phyloP scores from a whole-genome alignment of 139 green algal genomes.

The Parachlorella kessleri region DNA sequence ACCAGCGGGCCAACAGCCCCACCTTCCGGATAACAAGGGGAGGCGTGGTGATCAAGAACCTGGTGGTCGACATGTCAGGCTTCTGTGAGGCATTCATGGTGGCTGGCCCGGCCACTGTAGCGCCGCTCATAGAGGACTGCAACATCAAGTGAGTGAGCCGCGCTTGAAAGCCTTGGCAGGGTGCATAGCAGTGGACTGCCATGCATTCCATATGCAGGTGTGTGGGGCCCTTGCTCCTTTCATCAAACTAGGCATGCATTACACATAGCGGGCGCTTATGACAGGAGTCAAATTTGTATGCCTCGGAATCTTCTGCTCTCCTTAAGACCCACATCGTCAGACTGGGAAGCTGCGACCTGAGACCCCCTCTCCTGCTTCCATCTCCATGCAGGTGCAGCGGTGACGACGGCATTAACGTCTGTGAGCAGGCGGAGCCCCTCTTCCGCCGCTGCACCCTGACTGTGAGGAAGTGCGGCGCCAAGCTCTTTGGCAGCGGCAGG shows the following conservation, averaged over 20 bases:
- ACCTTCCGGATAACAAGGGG: conserved; percentile 49
- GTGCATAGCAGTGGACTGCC: too few relatives aligned
- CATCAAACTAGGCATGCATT: too few relatives aligned
- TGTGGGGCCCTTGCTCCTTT: too few relatives aligned
- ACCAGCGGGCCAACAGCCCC: conserved; percentile 66
- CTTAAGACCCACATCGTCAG: too few relatives aligned
- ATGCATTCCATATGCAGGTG: too few relatives aligned
- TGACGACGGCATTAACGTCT: conserved; percentile 54
- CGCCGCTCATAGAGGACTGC: conserved; percentile 57
- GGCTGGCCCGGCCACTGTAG: conserved; percentile 22
- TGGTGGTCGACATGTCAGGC: conserved; percentile 69
- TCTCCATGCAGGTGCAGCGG: conserved; percentile 42
- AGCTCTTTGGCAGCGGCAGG: conserved; percentile 20
- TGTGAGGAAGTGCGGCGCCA: conserved; percentile 47
- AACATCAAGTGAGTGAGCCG: conserved; percentile 37
- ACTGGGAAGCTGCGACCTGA: too few relatives aligned
- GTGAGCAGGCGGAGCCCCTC: conserved; percentile 17
- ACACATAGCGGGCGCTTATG: too few relatives aligned
- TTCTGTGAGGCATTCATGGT: conserved; percentile 61
- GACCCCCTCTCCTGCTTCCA: too few relatives aligned
- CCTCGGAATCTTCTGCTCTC: too few relatives aligned
- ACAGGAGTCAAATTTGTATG: too few relatives aligned
- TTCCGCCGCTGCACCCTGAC: conserved; percentile 55
- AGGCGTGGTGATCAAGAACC: conserved; percentile 52
- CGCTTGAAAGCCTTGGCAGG: too few relatives aligned